These are phyloP conservation scores for Calocera viscosa DNA, from an alignment of 768 basidiomycete genomes.

Conservation along the genomic window DNA sequence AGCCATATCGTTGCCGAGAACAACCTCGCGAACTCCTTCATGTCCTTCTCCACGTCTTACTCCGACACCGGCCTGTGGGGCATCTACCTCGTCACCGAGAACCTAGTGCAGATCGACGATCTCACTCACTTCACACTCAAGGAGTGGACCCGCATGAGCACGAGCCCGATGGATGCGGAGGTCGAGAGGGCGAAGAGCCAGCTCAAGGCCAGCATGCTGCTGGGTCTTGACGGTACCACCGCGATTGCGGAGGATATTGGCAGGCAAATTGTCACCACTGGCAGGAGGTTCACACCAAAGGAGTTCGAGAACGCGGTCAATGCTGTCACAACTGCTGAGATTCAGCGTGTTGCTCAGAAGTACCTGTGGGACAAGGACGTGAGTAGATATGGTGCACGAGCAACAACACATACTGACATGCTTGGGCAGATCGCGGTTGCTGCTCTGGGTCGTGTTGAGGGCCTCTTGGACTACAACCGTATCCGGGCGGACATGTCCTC, in stretches of 20 bases:
- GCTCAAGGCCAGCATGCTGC: slow-evolving; percentile 84
- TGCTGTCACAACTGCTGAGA: slow-evolving; percentile 74
- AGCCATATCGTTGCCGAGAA: slow-evolving; percentile 81
- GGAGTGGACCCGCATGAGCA: slow-evolving; percentile 94
- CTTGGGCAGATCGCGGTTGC: slow-evolving; percentile 62
- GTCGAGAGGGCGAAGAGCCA: slow-evolving; percentile 98
- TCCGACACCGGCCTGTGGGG: slow-evolving; percentile 99
- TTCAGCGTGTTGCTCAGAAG: slow-evolving; percentile 88
- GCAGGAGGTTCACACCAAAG: slow-evolving; percentile 75
- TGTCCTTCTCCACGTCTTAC: slow-evolving; percentile 98
- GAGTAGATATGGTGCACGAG: slow-evolving; percentile 24
- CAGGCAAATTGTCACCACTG: slow-evolving; percentile 90
- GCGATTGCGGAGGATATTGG: slow-evolving; percentile 97
- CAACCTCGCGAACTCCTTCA: slow-evolving; percentile 98
- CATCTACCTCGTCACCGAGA: slow-evolving; percentile 93
- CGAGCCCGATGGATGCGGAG: slow-evolving; percentile 67
- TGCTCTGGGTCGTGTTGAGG: slow-evolving; percentile 80
- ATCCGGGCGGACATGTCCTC: slow-evolving; percentile 34
- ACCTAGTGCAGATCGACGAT: slow-evolving; percentile 86
- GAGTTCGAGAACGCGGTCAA: slow-evolving; percentile 92
- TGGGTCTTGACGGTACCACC: slow-evolving; percentile 89
- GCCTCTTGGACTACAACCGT: slow-evolving; percentile 89
- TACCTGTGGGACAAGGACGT: slow-evolving; percentile 97
- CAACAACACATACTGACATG: slow-evolving; percentile 11
- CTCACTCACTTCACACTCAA: slow-evolving; percentile 83